Percentiles rank a stretch among this genome's conserved stretches.
phyloP scores from a whole-genome alignment of 768 basidiomycete genomes.

The Amanita subjunquillea region DNA sequence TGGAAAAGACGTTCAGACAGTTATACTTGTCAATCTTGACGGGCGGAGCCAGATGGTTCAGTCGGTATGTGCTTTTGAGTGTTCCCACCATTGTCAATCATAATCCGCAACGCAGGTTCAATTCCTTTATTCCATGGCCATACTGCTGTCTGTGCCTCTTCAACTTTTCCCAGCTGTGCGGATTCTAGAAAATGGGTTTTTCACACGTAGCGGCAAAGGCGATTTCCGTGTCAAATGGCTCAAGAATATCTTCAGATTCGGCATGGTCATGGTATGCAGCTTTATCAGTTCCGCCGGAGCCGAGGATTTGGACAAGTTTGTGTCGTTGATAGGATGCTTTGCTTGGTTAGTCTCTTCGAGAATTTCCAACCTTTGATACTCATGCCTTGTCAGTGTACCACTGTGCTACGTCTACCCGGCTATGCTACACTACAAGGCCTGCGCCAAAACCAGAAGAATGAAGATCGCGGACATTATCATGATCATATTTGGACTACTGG shows the following conservation, averaged over 20 bases:
- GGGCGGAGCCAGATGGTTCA: constrained; percentile 79
- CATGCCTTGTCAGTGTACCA: constrained; percentile 54
- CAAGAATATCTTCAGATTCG: constrained; percentile 85
- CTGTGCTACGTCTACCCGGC: constrained; percentile 92
- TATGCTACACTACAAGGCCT: constrained; percentile 86
- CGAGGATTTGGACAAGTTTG: constrained; percentile 90
- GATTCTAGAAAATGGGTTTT: constrained; percentile 94
- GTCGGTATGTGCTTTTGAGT: constrained; percentile 40
- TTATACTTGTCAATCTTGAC: constrained; percentile 91
- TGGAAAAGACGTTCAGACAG: constrained; percentile 80
- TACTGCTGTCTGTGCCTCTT: constrained; percentile 83
- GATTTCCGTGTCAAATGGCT: constrained; percentile 84
- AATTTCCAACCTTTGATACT: not conserved
- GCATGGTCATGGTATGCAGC: constrained; percentile 71
- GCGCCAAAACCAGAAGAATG: constrained; percentile 57
- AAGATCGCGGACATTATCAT: constrained; percentile 63
- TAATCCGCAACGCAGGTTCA: constrained; percentile 40
- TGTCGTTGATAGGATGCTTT: constrained; percentile 85
- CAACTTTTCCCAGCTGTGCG: constrained; percentile 97
- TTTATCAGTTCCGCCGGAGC: constrained; percentile 76
- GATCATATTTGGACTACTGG: constrained; percentile 64
- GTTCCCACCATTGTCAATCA: not conserved
- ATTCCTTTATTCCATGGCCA: constrained; percentile 86
- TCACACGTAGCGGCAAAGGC: constrained; percentile 78
- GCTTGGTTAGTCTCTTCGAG: constrained; percentile 59